Evolutionary conservation across 2,329 filamentous ascomycete species (phyloP), one percentile per base, ranked within the genome.

Genomic region (Fusarium brachygibbosum): DNA sequence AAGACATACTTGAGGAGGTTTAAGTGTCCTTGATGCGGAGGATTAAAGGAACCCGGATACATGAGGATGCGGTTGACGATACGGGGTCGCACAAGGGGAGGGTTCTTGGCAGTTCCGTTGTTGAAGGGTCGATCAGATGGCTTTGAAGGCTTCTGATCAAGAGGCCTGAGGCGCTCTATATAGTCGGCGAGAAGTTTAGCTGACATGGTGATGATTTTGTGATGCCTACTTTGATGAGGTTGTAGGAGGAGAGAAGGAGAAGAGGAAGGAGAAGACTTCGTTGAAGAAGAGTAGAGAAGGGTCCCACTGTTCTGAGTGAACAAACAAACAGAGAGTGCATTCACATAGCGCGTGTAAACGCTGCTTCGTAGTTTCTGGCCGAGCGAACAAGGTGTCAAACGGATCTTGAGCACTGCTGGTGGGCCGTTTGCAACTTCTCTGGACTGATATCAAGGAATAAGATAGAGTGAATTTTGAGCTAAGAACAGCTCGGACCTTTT

Each of bases 31-130:
- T 59, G 68, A 50, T 81, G 79, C 16, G 80, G 79, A 1, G 79
- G 80, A 52, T 82, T 81, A 69, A 81, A 81, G 12, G 75, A 76
- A 1, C 80, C 80, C 1, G 78, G 78, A 52, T 73, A 81, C 2
- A 81, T 23, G 2, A 81, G 63, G n/a, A 81, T 72, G 11, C 69
- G 60, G 40, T 78, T 78, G 1, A 69, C 61, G 2, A 67, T 69
- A 9, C 28, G 57, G 21, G 37, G 54, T 29, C 52, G 46, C 14
- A 72, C 56, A 4, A 60, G 2, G 5, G 73, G 72, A 2, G 61
- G 59, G 0, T 34, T 37, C 0, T 34, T 48, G 1, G 65, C 54
- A 0, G 32, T 41, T 0, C 41, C 63, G 12, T 66, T 66, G 19
- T 74, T 74, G 60, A 75, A 72, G 0, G 71, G 69, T 3, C 69